These are phyloP conservation scores for Pseudonitzschia pungens DNA, from an alignment of 108 stramenopile genomes.

Conservation along the genomic window DNA sequence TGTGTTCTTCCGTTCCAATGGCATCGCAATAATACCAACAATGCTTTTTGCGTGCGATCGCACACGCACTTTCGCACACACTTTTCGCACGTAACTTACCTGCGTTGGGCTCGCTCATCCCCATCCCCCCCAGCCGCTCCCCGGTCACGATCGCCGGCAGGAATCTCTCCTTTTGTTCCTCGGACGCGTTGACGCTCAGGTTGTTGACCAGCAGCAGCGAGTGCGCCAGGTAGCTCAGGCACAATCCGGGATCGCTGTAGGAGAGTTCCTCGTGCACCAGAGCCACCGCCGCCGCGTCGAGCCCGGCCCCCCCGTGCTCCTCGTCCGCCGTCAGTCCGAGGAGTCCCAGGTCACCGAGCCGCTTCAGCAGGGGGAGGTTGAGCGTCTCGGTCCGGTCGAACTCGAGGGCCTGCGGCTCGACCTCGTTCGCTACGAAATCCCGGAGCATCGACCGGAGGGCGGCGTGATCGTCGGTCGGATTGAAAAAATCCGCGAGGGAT, in stretches of 20 bases:
- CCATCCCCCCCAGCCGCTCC: slow-evolving; percentile 92
- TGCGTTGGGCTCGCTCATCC: slow-evolving; percentile 97
- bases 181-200: slow-evolving; percentile 79
- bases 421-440: slow-evolving; percentile 73
- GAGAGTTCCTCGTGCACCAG: slow-evolving; percentile 89
- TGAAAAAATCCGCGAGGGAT: slow-evolving; percentile 50
- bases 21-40: neutral
- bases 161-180: slow-evolving; percentile 74
- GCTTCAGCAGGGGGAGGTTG: slow-evolving; percentile 84
- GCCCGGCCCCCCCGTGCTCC: slow-evolving; percentile 90
- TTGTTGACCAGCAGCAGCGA: slow-evolving; percentile 82
- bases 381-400: slow-evolving; percentile 88
- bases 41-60: too few relatives aligned
- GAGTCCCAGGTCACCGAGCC: slow-evolving; percentile 90
- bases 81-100: slow-evolving; percentile 43
- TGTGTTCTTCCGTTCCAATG: too few relatives aligned
- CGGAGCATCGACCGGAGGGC: slow-evolving; percentile 88
- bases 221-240: slow-evolving; percentile 96
- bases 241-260: slow-evolving; percentile 96
- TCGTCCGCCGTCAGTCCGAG: slow-evolving; percentile 91
- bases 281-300: slow-evolving; percentile 81
- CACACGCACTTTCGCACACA: too few relatives aligned
- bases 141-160: slow-evolving; percentile 87
- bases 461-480: slow-evolving; percentile 90
- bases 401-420: slow-evolving; percentile 94